Percentiles rank a stretch among this genome's conserved stretches.
Evolutionary conservation across 345 rosid genomes (phyloP).

Genomic region (Garcia nutans): DNA sequence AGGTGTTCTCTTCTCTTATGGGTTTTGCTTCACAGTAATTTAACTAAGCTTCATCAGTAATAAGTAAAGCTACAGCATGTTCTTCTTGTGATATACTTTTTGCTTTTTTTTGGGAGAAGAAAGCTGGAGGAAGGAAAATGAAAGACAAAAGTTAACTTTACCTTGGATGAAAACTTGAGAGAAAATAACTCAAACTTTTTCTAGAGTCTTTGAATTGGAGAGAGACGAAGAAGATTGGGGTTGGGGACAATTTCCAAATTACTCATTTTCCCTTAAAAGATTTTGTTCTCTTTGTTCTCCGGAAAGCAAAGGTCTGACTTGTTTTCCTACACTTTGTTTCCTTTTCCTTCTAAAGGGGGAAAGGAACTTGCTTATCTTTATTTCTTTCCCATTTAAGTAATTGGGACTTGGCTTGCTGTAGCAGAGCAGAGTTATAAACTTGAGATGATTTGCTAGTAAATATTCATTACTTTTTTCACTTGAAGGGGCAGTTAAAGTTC

Average conservation of each 20-base stretch:
- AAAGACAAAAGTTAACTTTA: neutral
- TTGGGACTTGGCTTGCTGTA: neutral
- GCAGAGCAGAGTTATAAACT: neutral
- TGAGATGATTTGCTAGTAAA: neutral
- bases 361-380: no score
- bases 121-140: no score
- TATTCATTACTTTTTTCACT: neutral
- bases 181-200: neutral
- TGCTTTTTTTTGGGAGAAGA: neutral
- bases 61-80: neutral
- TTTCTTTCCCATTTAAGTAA: neutral
- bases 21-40: neutral
- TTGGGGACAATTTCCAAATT: no score
- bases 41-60: neutral
- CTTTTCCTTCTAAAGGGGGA: no score
- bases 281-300: neutral
- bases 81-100: neutral
- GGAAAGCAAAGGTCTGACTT: neutral
- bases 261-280: neutral
- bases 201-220: no score
- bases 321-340: no score
- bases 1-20: neutral
- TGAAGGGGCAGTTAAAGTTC: neutral
- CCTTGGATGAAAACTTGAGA: neutral
- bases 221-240: neutral